These are phyloP conservation scores for Pleurotus salmoneostramineus DNA, from an alignment of 768 basidiomycete genomes.

Conservation along the genomic window DNA sequence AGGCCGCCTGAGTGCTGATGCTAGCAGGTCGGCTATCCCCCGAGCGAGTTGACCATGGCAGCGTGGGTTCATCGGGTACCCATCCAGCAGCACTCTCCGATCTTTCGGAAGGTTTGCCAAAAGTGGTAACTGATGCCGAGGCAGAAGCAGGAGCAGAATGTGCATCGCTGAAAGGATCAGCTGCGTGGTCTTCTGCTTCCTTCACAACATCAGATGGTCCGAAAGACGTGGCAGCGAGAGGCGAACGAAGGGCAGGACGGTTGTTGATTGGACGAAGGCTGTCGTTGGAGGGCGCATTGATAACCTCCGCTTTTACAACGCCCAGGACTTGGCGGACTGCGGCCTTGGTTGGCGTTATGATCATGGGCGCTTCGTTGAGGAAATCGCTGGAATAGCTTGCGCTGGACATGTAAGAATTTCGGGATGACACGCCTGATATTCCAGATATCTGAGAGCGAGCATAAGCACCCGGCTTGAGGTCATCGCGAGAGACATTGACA, in stretches of 20 bases:
- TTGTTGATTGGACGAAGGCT: slow-evolving; percentile 35
- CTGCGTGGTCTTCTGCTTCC: slow-evolving; percentile 53
- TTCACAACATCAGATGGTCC: slow-evolving; percentile 61
- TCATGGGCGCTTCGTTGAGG: slow-evolving; percentile 77
- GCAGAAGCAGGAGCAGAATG: slow-evolving; percentile 39
- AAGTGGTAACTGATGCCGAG: slow-evolving; percentile 36
- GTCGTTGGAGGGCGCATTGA: slow-evolving; percentile 49
- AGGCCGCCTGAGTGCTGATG: slow-evolving; percentile 59
- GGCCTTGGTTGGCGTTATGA: slow-evolving; percentile 66
- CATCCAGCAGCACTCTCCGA: slow-evolving; percentile 26
- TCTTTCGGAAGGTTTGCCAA: slow-evolving; percentile 25
- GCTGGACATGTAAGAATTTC: slow-evolving; percentile 70
- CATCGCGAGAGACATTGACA: slow-evolving; percentile 55
- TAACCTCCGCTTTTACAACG: slow-evolving; percentile 76
- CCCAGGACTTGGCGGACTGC: slow-evolving; percentile 70
- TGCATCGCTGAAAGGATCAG: slow-evolving; percentile 64
- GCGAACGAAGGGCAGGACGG: slow-evolving; percentile 54
- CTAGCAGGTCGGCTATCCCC: slow-evolving; percentile 54
- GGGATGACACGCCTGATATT: slow-evolving; percentile 45
- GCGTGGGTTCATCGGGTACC: slow-evolving; percentile 31
- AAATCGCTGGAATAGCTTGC: slow-evolving; percentile 78
- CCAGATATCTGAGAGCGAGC: slow-evolving; percentile 53
- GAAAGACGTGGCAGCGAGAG: slow-evolving; percentile 68
- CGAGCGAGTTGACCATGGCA: slow-evolving; percentile 35
- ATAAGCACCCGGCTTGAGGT: slow-evolving; percentile 32